Conservation (phyloP, 805 yeast species). For the Komagataella kurtzmanii region DNA sequence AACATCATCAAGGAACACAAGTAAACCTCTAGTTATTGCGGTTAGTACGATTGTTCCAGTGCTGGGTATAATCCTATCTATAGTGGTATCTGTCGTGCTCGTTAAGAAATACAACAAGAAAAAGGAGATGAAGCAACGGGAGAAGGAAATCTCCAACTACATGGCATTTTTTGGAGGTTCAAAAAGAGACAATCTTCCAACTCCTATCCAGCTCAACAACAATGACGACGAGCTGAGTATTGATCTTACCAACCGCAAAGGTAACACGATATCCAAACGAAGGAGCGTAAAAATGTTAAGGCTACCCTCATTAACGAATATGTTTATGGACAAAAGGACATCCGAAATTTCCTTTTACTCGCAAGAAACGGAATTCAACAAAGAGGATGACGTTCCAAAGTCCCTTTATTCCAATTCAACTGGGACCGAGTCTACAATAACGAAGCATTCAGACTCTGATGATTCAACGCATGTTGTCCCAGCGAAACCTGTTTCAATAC, state of each 20-base stretch:
- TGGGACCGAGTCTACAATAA: not conserved
- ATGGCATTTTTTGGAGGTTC: conserved; percentile 13
- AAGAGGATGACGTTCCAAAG: not conserved
- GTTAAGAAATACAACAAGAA: conserved; percentile 14
- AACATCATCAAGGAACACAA: conserved; percentile 6
- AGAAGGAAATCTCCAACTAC: conserved; percentile 14
- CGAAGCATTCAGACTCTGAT: not conserved
- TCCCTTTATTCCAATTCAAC: not conserved
- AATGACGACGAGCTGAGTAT: not conserved
- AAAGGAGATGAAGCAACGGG: conserved; percentile 15
- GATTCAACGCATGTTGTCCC: not conserved
- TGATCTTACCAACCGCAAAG: not conserved
- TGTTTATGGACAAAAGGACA: not conserved
- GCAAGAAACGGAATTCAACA: not conserved
- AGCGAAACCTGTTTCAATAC: not conserved
- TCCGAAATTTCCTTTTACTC: not conserved
- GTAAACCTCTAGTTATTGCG: conserved; percentile 24
- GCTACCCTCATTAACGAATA: not conserved
- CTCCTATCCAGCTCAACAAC: not conserved
- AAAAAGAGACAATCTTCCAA: not conserved
- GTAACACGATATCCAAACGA: not conserved
- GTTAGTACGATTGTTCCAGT: conserved; percentile 32
- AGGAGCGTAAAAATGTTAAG: not conserved
- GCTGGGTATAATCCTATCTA: conserved; percentile 20
- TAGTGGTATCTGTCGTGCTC: conserved; percentile 15